phyloP scores from a whole-genome alignment of 1,139 yeast species.

The Candida albicans region DNA sequence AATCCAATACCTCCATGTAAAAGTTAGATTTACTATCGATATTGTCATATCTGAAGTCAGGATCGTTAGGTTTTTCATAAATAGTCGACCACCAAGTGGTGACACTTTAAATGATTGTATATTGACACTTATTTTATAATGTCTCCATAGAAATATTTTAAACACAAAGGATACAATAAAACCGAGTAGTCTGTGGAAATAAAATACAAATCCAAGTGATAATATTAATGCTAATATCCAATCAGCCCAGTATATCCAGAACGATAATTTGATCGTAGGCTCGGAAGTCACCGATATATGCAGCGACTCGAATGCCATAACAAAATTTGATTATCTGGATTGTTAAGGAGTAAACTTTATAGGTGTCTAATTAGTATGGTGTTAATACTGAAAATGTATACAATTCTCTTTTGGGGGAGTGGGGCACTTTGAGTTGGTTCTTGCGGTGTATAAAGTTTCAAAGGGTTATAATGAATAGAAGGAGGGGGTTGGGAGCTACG shows the following conservation, averaged over 20 bases:
- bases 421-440: no score
- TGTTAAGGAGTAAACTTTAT: no score
- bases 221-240: conserved; percentile 73
- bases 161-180: conserved; percentile 51
- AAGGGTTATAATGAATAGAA: no score
- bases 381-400: no score
- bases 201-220: conserved; percentile 66
- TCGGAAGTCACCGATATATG: conserved; percentile 21
- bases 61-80: conserved; percentile 72
- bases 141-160: conserved; percentile 64
- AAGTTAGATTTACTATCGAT: conserved; percentile 64
- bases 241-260: conserved; percentile 83
- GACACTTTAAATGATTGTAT: conserved; percentile 76
- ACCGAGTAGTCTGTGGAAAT: conserved; percentile 76
- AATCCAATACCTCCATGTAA: conserved; percentile 93
- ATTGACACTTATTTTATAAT: conserved; percentile 53
- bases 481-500: no score
- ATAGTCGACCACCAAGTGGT: conserved; percentile 76
- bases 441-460: no score
- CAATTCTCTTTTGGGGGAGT: no score
- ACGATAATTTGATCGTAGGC: conserved; percentile 36
- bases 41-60: conserved; percentile 71
- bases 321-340: no score
- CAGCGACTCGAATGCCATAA: conserved; percentile 28
- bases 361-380: no score